Base-by-base conservation (phyloP, 2,329 filamentous ascomycete genomes). In the Bipolaris sorokiniana region DNA sequence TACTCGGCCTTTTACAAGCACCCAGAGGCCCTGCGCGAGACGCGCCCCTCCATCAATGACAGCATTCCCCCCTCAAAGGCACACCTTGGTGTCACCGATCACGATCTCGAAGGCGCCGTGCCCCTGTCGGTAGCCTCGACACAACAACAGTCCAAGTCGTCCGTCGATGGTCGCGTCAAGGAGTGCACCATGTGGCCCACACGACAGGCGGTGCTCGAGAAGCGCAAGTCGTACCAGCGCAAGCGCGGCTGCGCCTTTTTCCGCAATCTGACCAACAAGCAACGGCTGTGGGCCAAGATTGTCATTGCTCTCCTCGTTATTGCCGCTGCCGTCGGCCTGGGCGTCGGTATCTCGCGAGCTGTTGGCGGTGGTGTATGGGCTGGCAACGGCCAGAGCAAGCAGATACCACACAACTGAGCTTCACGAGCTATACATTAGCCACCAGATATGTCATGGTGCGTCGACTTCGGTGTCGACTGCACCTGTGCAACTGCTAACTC, bases 101-200 rank as follows among this genome's bases (percentile, higher is more conserved):
- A 75, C 63, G 79, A 81, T 60, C 68, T 81, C 54, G 75, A 76
- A 54, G 57, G 67, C 28, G 74, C 70, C 42, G 47, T 59, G 59
- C 77, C 70, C 11, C 71, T 76, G 37, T 71, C 71, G 10, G 60
- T 75, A 18, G 75, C 74, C 59, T 78, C 75, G 65, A 80, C 65
- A 66, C 69, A 76, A 64, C 71, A 70, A 64, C 71, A 68, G 28
- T 72, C 71, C 58, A 79, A 78, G 61, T 59, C 74, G 52, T 74
- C 70, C 23, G 72, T 81, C 59, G 78, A 80, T 59, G 76, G 72
- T 51, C 68, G 75, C 51, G 64, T 68, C 63, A 80, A 81, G 67
- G 81, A 82, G 58, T 82, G 80, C 76, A 79, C 76, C 62, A 82
- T 82, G 79, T 83, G 81, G 81, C 81, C 81, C 7, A 79, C 79